Conservation (phyloP, 176 grass and related monocot genomes). For the Puya raimondii region DNA sequence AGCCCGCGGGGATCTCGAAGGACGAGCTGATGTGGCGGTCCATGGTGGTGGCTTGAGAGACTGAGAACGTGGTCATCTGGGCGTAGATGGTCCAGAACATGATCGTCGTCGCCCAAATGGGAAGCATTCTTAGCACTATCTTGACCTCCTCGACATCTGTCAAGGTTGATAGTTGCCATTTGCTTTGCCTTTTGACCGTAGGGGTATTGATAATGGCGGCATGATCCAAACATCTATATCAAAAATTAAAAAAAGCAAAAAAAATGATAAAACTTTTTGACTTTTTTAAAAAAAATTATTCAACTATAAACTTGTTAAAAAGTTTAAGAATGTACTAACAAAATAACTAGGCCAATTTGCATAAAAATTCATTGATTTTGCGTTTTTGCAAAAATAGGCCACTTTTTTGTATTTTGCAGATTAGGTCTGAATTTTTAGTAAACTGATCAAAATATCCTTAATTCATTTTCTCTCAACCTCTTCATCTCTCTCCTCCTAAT, state of each 20-base stretch:
- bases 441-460: too few species aligned
- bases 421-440: too few species aligned
- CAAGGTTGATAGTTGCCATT: constrained; percentile 62
- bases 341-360: too few species aligned
- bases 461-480: too few species aligned
- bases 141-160: constrained; percentile 97
- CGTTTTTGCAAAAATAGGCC: too few species aligned
- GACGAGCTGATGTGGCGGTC: constrained; percentile 47
- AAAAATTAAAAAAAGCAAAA: not conserved
- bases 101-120: constrained; percentile 89
- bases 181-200: constrained; percentile 12
- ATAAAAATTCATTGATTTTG: too few species aligned
- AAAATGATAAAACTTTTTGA: not conserved
- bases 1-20: constrained; percentile 74
- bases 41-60: constrained; percentile 85
- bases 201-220: constrained; percentile 56
- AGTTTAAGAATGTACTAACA: too few species aligned
- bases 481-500: not conserved
- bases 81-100: constrained; percentile 98
- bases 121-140: constrained; percentile 61
- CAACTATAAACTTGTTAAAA: too few species aligned
- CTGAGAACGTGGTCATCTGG: constrained; percentile 98
- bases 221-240: constrained; percentile 67
- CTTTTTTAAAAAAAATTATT: not conserved
- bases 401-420: too few species aligned